Conservation (phyloP, 2,329 filamentous ascomycete genomes). For the Pseudocercospora cruenta region DNA sequence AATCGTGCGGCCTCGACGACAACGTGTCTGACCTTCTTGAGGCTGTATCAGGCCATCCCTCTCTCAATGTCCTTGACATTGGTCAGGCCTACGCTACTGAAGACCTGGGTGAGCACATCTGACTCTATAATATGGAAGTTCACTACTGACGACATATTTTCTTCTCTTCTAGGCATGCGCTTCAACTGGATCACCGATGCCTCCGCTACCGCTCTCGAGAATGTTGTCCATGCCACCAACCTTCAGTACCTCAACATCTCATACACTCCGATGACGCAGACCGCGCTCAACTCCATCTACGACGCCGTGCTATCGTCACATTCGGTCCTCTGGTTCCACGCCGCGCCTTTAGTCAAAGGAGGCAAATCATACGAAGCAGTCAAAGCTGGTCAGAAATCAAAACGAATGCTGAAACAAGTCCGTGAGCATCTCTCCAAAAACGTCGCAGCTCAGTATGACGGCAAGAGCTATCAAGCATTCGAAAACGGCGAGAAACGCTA, state of each 20-base stretch:
- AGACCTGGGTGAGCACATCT: constrained; percentile 33
- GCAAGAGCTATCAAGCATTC: constrained; percentile 33
- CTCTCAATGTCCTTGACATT: constrained; percentile 47
- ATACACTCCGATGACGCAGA: constrained; percentile 41
- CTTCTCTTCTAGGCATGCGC: constrained; percentile 41
- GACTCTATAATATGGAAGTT: too few species aligned
- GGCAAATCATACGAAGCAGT: constrained; percentile 24
- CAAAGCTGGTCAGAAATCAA: constrained; percentile 31
- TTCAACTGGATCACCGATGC: constrained; percentile 54
- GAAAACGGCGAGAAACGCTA: constrained; percentile 26
- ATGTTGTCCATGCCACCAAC: constrained; percentile 40
- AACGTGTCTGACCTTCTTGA: constrained; percentile 45
- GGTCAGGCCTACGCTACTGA: constrained; percentile 54
- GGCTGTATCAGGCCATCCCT: constrained; percentile 42
- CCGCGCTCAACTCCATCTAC: constrained; percentile 35
- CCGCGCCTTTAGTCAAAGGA: constrained; percentile 43
- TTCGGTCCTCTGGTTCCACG: constrained; percentile 45
- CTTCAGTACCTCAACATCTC: constrained; percentile 51
- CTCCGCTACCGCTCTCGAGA: constrained; percentile 40
- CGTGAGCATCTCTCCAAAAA: constrained; percentile 30
- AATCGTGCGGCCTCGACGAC: constrained; percentile 51
- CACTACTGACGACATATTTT: too few species aligned
- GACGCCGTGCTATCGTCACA: constrained; percentile 37
- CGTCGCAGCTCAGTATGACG: constrained; percentile 30
- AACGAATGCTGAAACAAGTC: constrained; percentile 24